These are phyloP conservation scores for Sphagnum contortum DNA, from an alignment of 225 moss, liverwort and hornwort genomes.

Conservation along the genomic window DNA sequence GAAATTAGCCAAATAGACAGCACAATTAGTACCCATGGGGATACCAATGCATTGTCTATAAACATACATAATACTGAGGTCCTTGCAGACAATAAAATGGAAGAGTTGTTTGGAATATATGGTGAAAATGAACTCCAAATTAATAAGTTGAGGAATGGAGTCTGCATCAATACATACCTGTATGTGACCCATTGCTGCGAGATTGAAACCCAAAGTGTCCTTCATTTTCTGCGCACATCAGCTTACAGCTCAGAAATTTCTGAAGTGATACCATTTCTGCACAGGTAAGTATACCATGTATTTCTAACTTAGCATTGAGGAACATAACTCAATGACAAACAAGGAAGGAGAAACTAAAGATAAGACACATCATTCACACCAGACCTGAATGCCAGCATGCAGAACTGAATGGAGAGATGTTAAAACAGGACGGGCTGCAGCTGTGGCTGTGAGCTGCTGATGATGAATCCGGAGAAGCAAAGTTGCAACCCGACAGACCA, in stretches of 20 bases:
- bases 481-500: constrained; percentile 82
- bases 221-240: constrained; percentile 62
- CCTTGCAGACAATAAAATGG: neutral
- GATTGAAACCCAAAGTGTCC: constrained; percentile 82
- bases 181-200: constrained; percentile 82
- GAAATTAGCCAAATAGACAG: too few relatives aligned
- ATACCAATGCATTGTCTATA: neutral
- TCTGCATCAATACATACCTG: constrained; percentile 34
- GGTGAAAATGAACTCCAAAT: too few relatives aligned
- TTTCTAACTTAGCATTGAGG: too few relatives aligned
- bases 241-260: too few relatives aligned
- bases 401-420: constrained; percentile 68
- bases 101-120: too few relatives aligned
- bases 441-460: constrained; percentile 81
- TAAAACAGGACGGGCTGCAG: constrained; percentile 58
- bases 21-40: too few relatives aligned
- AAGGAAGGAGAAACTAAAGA: too few relatives aligned
- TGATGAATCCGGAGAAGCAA: constrained; percentile 86
- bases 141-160: too few relatives aligned
- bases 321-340: too few relatives aligned
- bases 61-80: neutral
- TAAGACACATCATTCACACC: too few relatives aligned
- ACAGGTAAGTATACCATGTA: too few relatives aligned
- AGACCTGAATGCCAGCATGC: constrained; percentile 72
- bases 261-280: too few relatives aligned